Evolutionary conservation across 139 green algal species (phyloP).

Genomic region (Auxenochlorella pyrenoidosa): DNA sequence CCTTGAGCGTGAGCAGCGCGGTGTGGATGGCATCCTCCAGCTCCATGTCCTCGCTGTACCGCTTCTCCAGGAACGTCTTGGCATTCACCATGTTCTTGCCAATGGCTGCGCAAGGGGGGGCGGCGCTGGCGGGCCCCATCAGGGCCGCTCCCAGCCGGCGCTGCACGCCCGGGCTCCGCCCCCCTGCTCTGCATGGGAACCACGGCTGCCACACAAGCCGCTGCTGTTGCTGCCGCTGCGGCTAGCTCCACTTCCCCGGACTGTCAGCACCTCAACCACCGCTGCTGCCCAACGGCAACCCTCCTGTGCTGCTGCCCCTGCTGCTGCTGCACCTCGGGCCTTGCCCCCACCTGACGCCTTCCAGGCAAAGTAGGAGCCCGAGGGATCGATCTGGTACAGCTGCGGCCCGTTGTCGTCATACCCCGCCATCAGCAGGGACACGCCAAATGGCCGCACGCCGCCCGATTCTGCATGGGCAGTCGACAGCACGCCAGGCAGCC

Average conservation of each 20-base stretch:
- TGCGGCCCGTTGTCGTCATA: slow-evolving; percentile 96
- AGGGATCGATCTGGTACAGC: slow-evolving; percentile 98
- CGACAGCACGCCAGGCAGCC: no score
- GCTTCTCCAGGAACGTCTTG: slow-evolving; percentile 95
- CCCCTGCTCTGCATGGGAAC: no score
- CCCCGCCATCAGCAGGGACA: slow-evolving; percentile 96
- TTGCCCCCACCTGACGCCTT: slow-evolving; percentile 75
- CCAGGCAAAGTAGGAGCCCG: slow-evolving; percentile 98
- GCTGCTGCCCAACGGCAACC: no score
- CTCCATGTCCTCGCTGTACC: slow-evolving; percentile 98
- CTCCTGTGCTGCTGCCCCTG: not conserved
- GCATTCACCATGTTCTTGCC: slow-evolving; percentile 99
- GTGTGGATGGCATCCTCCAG: slow-evolving; percentile 99
- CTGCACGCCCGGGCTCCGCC: no score
- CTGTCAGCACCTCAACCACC: not conserved
- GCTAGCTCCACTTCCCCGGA: not conserved
- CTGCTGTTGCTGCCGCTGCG: not conserved
- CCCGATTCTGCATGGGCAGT: slow-evolving; percentile 78
- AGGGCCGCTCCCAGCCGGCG: no score
- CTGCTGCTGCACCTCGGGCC: not conserved
- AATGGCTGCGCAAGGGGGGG: slow-evolving; percentile 72
- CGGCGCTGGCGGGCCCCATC: no score
- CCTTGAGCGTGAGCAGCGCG: slow-evolving; percentile 98
- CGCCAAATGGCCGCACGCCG: slow-evolving; percentile 97
- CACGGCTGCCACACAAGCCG: no score